A percentile compares a stretch with the other conserved stretches of the same genome.
Conservation (phyloP, 2,329 filamentous ascomycete species). For the Geosmithia putterillii region DNA sequence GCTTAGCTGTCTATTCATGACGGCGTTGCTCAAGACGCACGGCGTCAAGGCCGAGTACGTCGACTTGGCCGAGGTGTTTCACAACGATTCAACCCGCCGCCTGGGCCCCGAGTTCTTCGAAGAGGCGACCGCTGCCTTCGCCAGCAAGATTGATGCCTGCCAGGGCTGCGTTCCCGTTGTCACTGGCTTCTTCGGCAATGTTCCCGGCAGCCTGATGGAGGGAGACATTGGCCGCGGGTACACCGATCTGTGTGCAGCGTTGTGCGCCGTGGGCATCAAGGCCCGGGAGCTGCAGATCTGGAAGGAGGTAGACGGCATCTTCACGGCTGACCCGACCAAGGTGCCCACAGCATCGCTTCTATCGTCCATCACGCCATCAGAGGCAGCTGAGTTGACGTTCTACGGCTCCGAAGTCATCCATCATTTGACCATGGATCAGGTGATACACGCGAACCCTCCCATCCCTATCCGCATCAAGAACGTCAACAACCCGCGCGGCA, state of each 20-base stretch:
- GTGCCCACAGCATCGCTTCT: constrained; percentile 90
- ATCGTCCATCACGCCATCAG: constrained; percentile 77
- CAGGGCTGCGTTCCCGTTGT: constrained; percentile 60
- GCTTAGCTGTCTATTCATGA: constrained; percentile 85
- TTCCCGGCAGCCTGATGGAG: constrained; percentile 81
- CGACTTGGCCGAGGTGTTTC: constrained; percentile 73
- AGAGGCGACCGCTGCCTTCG: constrained; percentile 46
- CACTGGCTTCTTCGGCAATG: constrained; percentile 90
- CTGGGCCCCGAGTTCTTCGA: constrained; percentile 61
- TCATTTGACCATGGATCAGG: constrained; percentile 97
- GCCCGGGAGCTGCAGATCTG: constrained; percentile 90
- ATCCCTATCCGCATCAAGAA: constrained; percentile 88
- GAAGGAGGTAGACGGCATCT: constrained; percentile 98
- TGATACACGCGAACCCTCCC: constrained; percentile 64
- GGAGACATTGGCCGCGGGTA: constrained; percentile 87
- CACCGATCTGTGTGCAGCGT: constrained; percentile 87
- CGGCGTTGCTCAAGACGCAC: constrained; percentile 67
- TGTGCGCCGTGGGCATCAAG: constrained; percentile 78
- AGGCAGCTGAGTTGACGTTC: constrained; percentile 91
- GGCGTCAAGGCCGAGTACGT: constrained; percentile 81
- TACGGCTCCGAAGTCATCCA: constrained; percentile 96
- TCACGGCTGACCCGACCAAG: constrained; percentile 73
- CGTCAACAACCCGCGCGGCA: constrained; percentile 72
- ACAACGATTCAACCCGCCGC: constrained; percentile 46
- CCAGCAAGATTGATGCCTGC: constrained; percentile 52